Conservation (phyloP, 2,329 filamentous ascomycete species). For the Aspergillus eucalypticola region DNA sequence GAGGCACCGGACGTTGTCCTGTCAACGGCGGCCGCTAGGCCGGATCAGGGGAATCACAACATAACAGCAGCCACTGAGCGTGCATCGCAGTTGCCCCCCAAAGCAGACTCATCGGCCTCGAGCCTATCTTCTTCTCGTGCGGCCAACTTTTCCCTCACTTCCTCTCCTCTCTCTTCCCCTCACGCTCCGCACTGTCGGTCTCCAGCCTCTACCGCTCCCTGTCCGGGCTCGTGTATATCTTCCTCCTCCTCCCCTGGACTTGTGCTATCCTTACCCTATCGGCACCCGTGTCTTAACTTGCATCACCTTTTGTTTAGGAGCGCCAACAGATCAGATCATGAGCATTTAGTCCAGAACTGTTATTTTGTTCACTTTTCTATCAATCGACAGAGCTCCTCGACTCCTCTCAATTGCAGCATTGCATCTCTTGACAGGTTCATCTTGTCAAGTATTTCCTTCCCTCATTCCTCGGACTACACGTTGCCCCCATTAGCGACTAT, state of each 20-base stretch:
- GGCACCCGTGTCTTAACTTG: conserved; percentile 14
- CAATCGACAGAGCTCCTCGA: conserved; percentile 9
- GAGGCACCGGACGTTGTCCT: conserved; percentile 39
- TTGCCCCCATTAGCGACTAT: conserved; percentile 11
- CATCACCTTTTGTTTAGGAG: conserved; percentile 15
- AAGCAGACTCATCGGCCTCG: conserved; percentile 34
- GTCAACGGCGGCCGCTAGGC: conserved; percentile 41
- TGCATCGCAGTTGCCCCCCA: conserved; percentile 35
- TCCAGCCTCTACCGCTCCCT: neutral
- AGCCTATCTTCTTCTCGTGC: conserved; percentile 23
- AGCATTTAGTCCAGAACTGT: conserved; percentile 25
- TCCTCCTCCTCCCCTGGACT: conserved; percentile 10
- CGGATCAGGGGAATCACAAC: conserved; percentile 36
- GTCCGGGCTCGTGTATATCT: conserved; percentile 17
- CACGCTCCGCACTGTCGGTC: conserved; percentile 18
- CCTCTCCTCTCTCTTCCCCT: conserved; percentile 19
- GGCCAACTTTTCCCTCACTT: conserved; percentile 20
- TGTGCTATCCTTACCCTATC: conserved; percentile 29
- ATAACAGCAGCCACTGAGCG: conserved; percentile 40
- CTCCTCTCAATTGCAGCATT: conserved; percentile 14
- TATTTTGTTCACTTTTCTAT: conserved; percentile 11
- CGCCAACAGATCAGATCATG: conserved; percentile 29
- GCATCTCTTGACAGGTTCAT: neutral
- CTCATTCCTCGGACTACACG: conserved; percentile 11
- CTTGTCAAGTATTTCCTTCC: neutral